phyloP scores from a whole-genome alignment of 768 basidiomycete species.

The Podaxis pistillaris region DNA sequence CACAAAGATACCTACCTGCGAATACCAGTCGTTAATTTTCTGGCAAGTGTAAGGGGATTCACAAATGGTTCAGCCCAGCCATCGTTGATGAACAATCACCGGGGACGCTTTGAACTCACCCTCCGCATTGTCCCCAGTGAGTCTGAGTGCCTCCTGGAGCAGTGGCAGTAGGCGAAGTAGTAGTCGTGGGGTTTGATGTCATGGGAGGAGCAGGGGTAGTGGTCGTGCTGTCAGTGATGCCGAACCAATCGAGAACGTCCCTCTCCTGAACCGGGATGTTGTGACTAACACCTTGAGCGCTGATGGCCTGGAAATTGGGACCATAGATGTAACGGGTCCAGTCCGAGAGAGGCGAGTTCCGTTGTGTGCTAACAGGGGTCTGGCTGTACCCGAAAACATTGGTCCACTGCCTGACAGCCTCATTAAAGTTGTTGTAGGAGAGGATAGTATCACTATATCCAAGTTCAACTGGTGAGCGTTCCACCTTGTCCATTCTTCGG shows the following conservation, averaged over 20 bases:
- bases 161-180: conserved; percentile 19
- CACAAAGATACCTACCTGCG: neutral
- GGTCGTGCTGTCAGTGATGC: conserved; percentile 31
- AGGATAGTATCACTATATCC: conserved; percentile 45
- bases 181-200: conserved; percentile 2
- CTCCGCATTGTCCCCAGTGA: conserved; percentile 32
- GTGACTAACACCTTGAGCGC: conserved; percentile 46
- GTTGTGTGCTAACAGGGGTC: conserved; percentile 36
- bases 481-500: neutral
- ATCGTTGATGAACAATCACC: neutral
- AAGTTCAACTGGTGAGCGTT: neutral
- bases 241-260: conserved; percentile 48
- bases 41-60: neutral
- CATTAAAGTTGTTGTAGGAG: conserved; percentile 46
- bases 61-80: neutral
- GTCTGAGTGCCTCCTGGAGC: conserved; percentile 19
- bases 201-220: conserved; percentile 13
- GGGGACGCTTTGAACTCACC: conserved; percentile 15
- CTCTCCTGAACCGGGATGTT: conserved; percentile 49
- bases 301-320: conserved; percentile 46
- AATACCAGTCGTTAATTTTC: neutral
- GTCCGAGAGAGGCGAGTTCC: conserved; percentile 40
- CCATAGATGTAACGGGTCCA: conserved; percentile 53
- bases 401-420: conserved; percentile 57
- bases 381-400: conserved; percentile 47